Evolutionary conservation across 2,329 filamentous ascomycete species (phyloP).

Genomic region (Hirsutella rhossiliensis): DNA sequence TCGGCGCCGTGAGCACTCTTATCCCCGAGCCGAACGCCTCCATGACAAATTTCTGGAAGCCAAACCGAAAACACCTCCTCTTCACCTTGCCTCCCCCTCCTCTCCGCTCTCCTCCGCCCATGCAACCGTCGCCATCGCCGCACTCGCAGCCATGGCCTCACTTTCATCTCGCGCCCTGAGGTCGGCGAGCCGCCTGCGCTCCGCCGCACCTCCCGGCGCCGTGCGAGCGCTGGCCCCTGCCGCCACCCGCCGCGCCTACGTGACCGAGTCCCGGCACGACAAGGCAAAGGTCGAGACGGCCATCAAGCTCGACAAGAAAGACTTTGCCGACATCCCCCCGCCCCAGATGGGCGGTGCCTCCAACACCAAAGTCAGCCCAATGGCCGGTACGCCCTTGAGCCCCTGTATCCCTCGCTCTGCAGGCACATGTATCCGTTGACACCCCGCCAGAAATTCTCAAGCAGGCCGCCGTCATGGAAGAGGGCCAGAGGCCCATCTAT

Average conservation of each 20-base stretch:
- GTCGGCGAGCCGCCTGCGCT: slow-evolving; percentile 55
- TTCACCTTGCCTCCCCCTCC: slow-evolving; percentile 10
- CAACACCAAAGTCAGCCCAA: slow-evolving; percentile 62
- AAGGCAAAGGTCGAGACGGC: slow-evolving; percentile 77
- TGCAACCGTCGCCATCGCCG: slow-evolving; percentile 9
- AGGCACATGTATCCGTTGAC: not conserved
- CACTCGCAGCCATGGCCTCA: slow-evolving; percentile 40
- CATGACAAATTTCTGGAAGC: slow-evolving; percentile 22
- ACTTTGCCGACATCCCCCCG: slow-evolving; percentile 49
- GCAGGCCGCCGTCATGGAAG: slow-evolving; percentile 84
- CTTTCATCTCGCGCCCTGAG: slow-evolving; percentile 58
- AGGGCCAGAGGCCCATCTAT: slow-evolving; percentile 89
- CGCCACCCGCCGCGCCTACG: slow-evolving; percentile 51
- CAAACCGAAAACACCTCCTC: not conserved
- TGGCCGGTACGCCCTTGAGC: slow-evolving; percentile 34
- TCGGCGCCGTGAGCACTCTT: slow-evolving; percentile 11
- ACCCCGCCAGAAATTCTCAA: slow-evolving; percentile 57
- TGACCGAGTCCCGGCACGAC: slow-evolving; percentile 70
- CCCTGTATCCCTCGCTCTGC: not conserved
- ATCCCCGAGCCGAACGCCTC: slow-evolving; percentile 18
- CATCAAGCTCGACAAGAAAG: slow-evolving; percentile 76
- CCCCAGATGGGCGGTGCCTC: slow-evolving; percentile 17
- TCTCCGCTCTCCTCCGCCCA: slow-evolving; percentile 5
- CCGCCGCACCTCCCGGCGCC: slow-evolving; percentile 14
- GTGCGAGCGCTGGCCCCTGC: slow-evolving; percentile 4